Evolutionary conservation across 495 filamentous ascomycete species (phyloP), one percentile per base, ranked within the genome.

Genomic region (Aspergillus nidulans): DNA sequence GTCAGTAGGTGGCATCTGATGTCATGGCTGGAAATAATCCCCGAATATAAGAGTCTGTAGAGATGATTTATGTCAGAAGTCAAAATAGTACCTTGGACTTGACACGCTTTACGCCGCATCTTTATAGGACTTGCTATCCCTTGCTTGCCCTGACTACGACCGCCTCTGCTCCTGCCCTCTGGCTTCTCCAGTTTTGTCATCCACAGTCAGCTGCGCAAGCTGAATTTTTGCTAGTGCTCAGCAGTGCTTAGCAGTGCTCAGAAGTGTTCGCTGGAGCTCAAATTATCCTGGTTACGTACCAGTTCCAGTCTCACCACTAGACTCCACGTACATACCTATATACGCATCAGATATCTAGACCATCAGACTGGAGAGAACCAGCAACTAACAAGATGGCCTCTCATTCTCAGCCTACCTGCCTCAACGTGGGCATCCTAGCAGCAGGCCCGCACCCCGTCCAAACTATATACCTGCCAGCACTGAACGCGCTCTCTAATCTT

Each of bases 341-440:
- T 34, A 34, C 30, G 15, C 30, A n/a, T n/a, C n/a, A n/a, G n/a
- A n/a, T 12, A 34, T 34, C 30, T 34, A 2, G 15, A 34, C 30
- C 9, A 28, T 28, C 4, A 4, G 26, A 28, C 4, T 4, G 26
- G 4, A 4, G 4, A 4, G 9, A 28, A 28, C 26, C 40, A 42
- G 18, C 18, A 42, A 12, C 5, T 18, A 41, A n/a, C 41, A 48
- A 24, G 18, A 41, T 41, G 36, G 47, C 20, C 19, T 34, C 30
- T 12, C 4, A 34, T 10, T 12, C 30, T 10, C 16, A 46, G 25
- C 41, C 18, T 1, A 20, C 44, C n/a, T 34, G 57, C 50, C 58
- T 75, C 28, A 62, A 60, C 23, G 62, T 81, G 21, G 79, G 79
- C 23, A 73, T 82, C 44, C 65, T 82, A 34, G 75, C 79, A 47